These are phyloP conservation scores for Trichoderma orchidacearum DNA, from an alignment of 495 filamentous ascomycete genomes.

Conservation along the genomic window DNA sequence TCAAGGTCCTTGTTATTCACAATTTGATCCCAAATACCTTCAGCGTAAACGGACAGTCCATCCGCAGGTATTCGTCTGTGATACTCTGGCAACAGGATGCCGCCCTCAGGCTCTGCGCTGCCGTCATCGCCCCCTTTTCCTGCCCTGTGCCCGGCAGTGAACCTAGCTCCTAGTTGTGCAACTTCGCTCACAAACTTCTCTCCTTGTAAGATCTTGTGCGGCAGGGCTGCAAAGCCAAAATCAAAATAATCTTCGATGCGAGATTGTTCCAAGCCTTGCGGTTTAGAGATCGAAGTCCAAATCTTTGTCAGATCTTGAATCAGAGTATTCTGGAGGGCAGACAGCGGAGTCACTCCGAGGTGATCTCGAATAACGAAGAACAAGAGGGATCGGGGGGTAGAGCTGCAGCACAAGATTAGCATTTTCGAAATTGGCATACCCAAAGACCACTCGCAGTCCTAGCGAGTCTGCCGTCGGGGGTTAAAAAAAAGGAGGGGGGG, in stretches of 20 bases:
- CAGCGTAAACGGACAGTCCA: slow-evolving; percentile 83
- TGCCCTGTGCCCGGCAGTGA: slow-evolving; percentile 60
- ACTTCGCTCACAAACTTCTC: slow-evolving; percentile 81
- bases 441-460: neutral
- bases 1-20: slow-evolving; percentile 97
- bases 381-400: slow-evolving; percentile 78
- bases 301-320: slow-evolving; percentile 81
- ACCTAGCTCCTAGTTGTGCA: slow-evolving; percentile 64
- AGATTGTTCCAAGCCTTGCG: slow-evolving; percentile 72
- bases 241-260: slow-evolving; percentile 95
- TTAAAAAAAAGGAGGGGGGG: neutral
- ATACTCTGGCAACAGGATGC: slow-evolving; percentile 85
- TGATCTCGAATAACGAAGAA: slow-evolving; percentile 99
- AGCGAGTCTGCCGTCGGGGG: neutral
- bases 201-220: slow-evolving; percentile 91
- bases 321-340: slow-evolving; percentile 77
- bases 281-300: slow-evolving; percentile 86
- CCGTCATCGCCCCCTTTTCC: slow-evolving; percentile 39
- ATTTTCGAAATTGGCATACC: neutral
- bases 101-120: slow-evolving; percentile 59
- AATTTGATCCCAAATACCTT: slow-evolving; percentile 95
- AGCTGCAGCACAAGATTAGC: slow-evolving; percentile 33
- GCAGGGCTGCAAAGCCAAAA: slow-evolving; percentile 89
- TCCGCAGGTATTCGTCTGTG: slow-evolving; percentile 93
- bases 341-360: slow-evolving; percentile 76